Evolutionary conservation across 352 stramenopile species (phyloP).

Genomic region (Globisporangium apiculatum): DNA sequence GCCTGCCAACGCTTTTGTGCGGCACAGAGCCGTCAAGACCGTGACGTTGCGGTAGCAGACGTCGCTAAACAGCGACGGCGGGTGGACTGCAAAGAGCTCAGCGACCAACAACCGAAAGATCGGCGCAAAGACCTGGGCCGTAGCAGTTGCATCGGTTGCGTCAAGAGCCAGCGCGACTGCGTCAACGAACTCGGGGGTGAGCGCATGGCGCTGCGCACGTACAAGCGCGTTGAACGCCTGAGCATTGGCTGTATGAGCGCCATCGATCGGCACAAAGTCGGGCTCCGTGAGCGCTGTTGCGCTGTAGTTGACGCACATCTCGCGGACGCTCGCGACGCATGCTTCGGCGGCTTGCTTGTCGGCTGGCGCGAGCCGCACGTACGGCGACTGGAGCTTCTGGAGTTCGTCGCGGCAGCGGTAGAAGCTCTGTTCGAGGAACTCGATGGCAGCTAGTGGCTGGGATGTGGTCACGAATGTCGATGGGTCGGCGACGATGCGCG

Average conservation of each 20-base stretch:
- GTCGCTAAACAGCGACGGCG: constrained; percentile 66
- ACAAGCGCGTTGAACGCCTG: constrained; percentile 72
- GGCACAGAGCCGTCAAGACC: constrained; percentile 48
- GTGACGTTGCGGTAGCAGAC: constrained; percentile 70
- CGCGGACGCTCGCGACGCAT: constrained; percentile 44
- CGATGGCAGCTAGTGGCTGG: constrained; percentile 50
- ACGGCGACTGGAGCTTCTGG: constrained; percentile 61
- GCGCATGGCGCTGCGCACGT: constrained; percentile 38
- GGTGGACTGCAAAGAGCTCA: constrained; percentile 72
- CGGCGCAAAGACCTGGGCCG: constrained; percentile 34
- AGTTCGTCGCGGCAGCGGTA: constrained; percentile 65
- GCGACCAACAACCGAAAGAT: constrained; percentile 79
- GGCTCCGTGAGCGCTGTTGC: constrained; percentile 75
- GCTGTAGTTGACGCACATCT: constrained; percentile 85
- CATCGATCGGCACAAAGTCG: constrained; percentile 79
- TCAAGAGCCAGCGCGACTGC: constrained; percentile 42
- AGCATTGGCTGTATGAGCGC: constrained; percentile 41
- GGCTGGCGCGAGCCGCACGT: constrained; percentile 30
- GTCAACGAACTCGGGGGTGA: constrained; percentile 57
- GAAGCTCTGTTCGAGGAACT: constrained; percentile 73
- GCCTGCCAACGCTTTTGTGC: constrained; percentile 55
- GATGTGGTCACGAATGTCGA: constrained; percentile 33
- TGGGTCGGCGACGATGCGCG: constrained; percentile 55
- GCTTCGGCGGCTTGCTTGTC: constrained; percentile 49
- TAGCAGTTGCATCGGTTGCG: constrained; percentile 37